Evolutionary conservation across 768 basidiomycete species (phyloP), one percentile per base, ranked within the genome.

Genomic region (Candolleomyces efflorescens): DNA sequence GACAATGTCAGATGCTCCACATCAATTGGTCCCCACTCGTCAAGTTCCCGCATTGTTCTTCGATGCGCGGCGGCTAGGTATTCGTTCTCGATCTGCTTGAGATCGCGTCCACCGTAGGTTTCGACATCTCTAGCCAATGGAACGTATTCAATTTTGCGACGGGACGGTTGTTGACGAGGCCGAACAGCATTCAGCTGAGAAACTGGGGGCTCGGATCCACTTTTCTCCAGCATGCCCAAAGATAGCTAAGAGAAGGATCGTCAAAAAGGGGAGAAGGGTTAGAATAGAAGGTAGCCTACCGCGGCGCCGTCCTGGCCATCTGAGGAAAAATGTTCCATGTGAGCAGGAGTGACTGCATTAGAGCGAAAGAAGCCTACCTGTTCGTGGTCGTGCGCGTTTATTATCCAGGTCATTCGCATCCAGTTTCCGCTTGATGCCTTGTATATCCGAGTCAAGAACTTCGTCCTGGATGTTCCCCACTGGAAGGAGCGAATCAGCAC

Each of bases 1-100:
- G 91, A 90, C 88, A 99, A 87, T n/a, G 86, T 87, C 51, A 99
- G 78, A n/a, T 86, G 86, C 66, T 97, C 94, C 58, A 98, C 86
- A 64, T 98, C 95, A 51, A 96, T 83, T 7, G 78, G 80, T 20
- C 92, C 94, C 85, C 94, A 92, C 54, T 95, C 92, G 67, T 87
- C 85, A 61, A 92, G 80, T 52, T 87, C 83, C 57, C 89, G 81
- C 64, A 89, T 69, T 5, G 82, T 78, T 45, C 89, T 82, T 53
- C 80, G 75, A 47, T 81, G 76, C n/a, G 76, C 69, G 17, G 78
- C 66, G 36, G 75, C 79, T 27, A 70, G 64, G 55, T 82, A 77
- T 63, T 92, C 91, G 12, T 78, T 74, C 53, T 89, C 83, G 55
- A 96, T 72, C 11, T 73, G 63, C 49, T 84, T 79, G 36, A 94